Percentiles rank a stretch among this genome's conserved stretches.
Conservation (phyloP, 169 alveolate genomes). For the Babesia sp. region DNA sequence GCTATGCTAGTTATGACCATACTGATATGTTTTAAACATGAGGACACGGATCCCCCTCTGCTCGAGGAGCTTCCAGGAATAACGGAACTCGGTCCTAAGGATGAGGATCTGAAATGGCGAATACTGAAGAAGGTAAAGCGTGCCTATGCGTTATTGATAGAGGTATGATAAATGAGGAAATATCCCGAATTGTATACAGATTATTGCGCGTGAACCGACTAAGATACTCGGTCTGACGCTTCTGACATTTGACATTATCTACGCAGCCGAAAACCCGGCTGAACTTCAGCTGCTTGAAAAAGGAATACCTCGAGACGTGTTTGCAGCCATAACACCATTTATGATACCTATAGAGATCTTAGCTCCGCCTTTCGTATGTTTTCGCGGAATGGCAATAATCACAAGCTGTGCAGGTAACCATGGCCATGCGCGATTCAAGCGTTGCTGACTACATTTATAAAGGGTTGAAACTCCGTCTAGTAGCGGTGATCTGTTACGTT, state of each 20-base stretch:
- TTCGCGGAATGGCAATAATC: not conserved
- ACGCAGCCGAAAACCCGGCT: constrained; percentile 71
- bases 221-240: constrained; percentile 56
- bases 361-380: constrained; percentile 73
- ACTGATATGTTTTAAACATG: constrained; percentile 48
- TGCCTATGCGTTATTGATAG: constrained; percentile 40
- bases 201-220: constrained; percentile 64
- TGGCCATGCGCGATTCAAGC: constrained; percentile 15
- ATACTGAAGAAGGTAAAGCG: not conserved
- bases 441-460: constrained; percentile 9
- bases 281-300: constrained; percentile 72
- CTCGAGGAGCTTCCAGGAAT: constrained; percentile 16
- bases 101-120: constrained; percentile 1
- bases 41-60: constrained; percentile 20
- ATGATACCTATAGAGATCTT: constrained; percentile 69
- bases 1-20: constrained; percentile 40
- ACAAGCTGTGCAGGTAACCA: constrained; percentile 1
- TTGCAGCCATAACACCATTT: constrained; percentile 67
- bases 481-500: not conserved
- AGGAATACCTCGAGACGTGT: constrained; percentile 74
- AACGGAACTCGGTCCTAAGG: not conserved
- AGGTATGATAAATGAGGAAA: constrained; percentile 59
- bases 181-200: constrained; percentile 40
- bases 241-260: constrained; percentile 64
- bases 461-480: constrained; percentile 1